Conservation (phyloP, 2,329 filamentous ascomycete species). For the Trichoderma lentiforme region DNA sequence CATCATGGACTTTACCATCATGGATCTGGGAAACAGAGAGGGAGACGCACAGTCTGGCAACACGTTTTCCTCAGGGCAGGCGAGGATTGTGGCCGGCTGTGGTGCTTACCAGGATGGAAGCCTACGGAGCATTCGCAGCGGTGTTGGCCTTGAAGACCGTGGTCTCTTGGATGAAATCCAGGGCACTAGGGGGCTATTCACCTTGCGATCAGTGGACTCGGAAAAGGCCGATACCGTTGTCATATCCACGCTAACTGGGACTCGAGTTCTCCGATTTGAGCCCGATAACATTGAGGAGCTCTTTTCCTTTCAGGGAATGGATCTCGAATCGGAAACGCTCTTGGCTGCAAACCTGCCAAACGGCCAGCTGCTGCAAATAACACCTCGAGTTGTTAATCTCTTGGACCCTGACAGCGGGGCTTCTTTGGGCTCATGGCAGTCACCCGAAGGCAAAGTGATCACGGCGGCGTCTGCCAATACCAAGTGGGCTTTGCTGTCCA, state of each 20-base stretch:
- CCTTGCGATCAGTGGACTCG: conserved; percentile 49
- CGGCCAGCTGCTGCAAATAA: conserved; percentile 72
- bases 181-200: conserved; percentile 70
- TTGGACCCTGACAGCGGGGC: conserved; percentile 58
- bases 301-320: conserved; percentile 68
- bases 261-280: conserved; percentile 76
- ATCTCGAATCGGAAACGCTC: conserved; percentile 68
- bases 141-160: conserved; percentile 85
- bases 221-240: conserved; percentile 65
- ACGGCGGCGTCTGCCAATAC: conserved; percentile 75
- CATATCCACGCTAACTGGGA: conserved; percentile 79
- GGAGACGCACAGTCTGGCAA: conserved; percentile 72
- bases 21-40: conserved; percentile 89
- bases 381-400: conserved; percentile 59
- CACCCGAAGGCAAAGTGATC: conserved; percentile 54
- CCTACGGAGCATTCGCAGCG: conserved; percentile 84
- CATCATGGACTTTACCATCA: conserved; percentile 88
- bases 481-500: conserved; percentile 66
- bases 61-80: conserved; percentile 92
- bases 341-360: conserved; percentile 63
- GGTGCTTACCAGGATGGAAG: conserved; percentile 88
- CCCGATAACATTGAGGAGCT: conserved; percentile 77
- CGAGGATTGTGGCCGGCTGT: conserved; percentile 87
- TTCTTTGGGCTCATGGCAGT: conserved; percentile 57
- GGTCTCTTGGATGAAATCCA: conserved; percentile 78